phyloP scores from a whole-genome alignment of 306 rosid genomes.

The Carpinus viminea region DNA sequence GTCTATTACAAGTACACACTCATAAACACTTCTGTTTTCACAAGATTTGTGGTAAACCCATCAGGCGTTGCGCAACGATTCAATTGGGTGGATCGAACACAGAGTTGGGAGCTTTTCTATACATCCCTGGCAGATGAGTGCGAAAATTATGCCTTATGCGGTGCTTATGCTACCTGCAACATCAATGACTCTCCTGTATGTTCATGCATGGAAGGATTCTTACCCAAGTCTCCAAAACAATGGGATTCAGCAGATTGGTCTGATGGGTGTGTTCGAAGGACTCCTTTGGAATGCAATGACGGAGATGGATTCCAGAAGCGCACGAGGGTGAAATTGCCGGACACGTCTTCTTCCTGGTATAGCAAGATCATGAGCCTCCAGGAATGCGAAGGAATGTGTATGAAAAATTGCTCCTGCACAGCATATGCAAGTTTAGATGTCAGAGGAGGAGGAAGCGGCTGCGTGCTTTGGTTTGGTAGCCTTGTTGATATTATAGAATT shows the following conservation, averaged over 20 bases:
- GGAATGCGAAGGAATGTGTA: constrained; percentile 33
- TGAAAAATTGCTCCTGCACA: constrained; percentile 34
- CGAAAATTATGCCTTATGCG: constrained; percentile 30
- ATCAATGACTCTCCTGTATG: constrained; percentile 3
- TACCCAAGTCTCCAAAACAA: neutral
- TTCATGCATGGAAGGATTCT: constrained; percentile 29
- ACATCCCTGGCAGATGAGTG: constrained; percentile 12
- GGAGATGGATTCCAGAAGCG: constrained; percentile 21
- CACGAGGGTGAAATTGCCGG: constrained; percentile 24
- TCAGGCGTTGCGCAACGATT: constrained; percentile 25
- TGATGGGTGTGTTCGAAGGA: constrained; percentile 32
- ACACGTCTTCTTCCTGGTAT: constrained; percentile 39
- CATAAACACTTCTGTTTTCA: neutral
- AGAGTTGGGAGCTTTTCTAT: constrained; percentile 12
- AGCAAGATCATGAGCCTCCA: constrained; percentile 8
- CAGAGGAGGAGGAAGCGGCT: constrained; percentile 33
- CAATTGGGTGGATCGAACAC: constrained; percentile 12
- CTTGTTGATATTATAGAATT: constrained; percentile 32
- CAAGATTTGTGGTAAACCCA: constrained; percentile 5
- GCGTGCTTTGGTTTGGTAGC: constrained; percentile 35
- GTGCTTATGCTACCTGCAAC: constrained; percentile 24
- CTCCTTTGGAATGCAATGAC: constrained; percentile 10
- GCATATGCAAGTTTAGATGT: constrained; percentile 31
- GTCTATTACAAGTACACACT: constrained; percentile 6
- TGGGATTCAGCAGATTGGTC: constrained; percentile 4